Evolutionary conservation across 441 rosid species (phyloP), one percentile per base, ranked within the genome.

Genomic region (Syzygium syzygioides): DNA sequence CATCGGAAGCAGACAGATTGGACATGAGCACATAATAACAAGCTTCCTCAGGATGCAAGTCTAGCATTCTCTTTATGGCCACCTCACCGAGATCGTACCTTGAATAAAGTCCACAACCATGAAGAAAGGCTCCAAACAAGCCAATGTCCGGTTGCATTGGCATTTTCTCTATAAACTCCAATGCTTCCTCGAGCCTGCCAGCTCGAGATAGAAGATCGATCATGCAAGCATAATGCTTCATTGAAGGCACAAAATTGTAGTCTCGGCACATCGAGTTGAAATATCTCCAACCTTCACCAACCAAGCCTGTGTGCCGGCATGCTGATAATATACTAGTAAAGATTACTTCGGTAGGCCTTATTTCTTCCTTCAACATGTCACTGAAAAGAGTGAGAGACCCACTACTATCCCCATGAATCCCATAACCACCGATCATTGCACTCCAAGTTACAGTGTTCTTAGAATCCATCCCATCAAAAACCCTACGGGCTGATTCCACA

Each of bases 1-100:
- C 99, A 95, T 95, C 97, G 0, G 90, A 94, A 86, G 98, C 98
- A 93, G 94, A 96, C 57, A 95, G 91, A 93, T 96, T 96, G 71
- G 95, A 93, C 45, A 95, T 88, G 25, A 97, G 95, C 79, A 97
- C 97, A 91, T 94, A 96, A 89, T 97, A 97, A 88, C 96, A 95
- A 83, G 98, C 97, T 88, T 94, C 89, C 85, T 93, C 93, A 68
- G 96, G 97, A 92, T 93, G 91, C 71, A 94, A 88, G 86, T 92
- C 93, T 8, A 94, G 89, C 96, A 96, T 95, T 93, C 91, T 95
- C 92, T 86, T 93, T 52, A 95, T 91, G 88, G 93, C 97, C 79
- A 89, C 41, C 93, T 95, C 95, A 62, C 97, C 99, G 26, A 96
- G 95, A 93, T 97, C 99, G 89, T 95, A 94, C 92, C 98, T 95